Evolutionary conservation across 2,329 filamentous ascomycete genomes (phyloP).

Genomic region (Hymenoscyphus fraxineus): DNA sequence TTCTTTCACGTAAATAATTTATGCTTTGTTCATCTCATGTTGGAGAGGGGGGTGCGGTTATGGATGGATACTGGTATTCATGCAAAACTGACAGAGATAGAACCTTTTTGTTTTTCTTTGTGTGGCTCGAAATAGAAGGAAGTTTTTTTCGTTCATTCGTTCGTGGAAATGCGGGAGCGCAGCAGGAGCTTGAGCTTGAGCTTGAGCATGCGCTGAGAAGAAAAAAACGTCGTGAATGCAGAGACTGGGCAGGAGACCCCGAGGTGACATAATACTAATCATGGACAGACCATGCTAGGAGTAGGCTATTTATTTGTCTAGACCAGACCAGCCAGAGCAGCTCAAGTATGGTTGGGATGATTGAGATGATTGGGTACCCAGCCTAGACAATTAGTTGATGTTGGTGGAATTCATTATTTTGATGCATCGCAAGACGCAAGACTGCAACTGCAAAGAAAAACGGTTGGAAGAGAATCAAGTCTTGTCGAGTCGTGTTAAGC

Average conservation of each 20-base stretch:
- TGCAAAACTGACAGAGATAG: no score
- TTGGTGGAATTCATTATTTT: no score
- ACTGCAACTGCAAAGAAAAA: no score
- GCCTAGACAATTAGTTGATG: not conserved
- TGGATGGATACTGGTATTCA: not conserved
- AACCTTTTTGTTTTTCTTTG: not conserved
- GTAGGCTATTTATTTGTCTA: no score
- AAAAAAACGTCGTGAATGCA: not conserved
- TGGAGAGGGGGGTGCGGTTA: not conserved
- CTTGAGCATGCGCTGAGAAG: not conserved
- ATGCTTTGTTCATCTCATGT: not conserved
- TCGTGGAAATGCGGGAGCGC: not conserved
- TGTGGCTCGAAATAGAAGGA: not conserved
- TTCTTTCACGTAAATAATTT: not conserved
- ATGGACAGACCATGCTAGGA: no score
- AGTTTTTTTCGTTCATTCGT: no score
- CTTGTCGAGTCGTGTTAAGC: not conserved
- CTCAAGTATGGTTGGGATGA: not conserved
- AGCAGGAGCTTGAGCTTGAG: no score
- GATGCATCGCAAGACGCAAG: not conserved
- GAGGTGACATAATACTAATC: not conserved
- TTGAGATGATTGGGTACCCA: not conserved
- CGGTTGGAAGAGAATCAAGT: not conserved
- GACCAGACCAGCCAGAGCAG: no score
- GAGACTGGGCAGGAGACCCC: not conserved